phyloP scores from a whole-genome alignment of 176 grass and related monocot genomes.

The Tillandsia fasciculata region DNA sequence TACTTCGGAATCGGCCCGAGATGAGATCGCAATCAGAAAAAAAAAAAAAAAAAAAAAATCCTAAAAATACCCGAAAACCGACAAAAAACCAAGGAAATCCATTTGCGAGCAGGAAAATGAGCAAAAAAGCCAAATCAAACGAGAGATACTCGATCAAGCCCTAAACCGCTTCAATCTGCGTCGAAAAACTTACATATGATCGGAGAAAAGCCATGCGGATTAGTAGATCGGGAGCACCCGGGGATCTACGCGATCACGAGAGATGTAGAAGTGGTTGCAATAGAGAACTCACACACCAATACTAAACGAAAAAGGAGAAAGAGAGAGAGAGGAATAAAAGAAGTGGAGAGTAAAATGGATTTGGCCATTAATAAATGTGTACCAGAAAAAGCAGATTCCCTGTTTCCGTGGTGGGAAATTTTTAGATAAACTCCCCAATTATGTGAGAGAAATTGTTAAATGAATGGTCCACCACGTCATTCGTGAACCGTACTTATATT shows the following conservation, averaged over 20 bases:
- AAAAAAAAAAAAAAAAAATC: too few species aligned
- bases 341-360: background rate
- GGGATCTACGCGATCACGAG: background rate
- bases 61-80: background rate
- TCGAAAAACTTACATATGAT: constrained; percentile 2
- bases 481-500: background rate
- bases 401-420: background rate
- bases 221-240: background rate
- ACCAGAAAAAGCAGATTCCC: background rate
- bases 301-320: background rate
- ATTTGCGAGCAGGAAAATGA: background rate
- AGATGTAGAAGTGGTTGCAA: background rate
- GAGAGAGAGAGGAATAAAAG: background rate
- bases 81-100: background rate
- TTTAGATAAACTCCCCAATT: background rate
- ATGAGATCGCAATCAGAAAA: background rate
- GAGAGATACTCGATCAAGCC: too few species aligned
- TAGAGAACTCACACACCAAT: background rate
- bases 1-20: background rate
- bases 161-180: background rate
- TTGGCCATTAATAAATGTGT: background rate
- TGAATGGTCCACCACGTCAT: background rate
- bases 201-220: background rate
- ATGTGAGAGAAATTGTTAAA: background rate
- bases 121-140: background rate